Percentiles rank a stretch among this genome's conserved stretches.
Evolutionary conservation across 2,329 filamentous ascomycete species (phyloP).

Genomic region (Talaromyces sp.): DNA sequence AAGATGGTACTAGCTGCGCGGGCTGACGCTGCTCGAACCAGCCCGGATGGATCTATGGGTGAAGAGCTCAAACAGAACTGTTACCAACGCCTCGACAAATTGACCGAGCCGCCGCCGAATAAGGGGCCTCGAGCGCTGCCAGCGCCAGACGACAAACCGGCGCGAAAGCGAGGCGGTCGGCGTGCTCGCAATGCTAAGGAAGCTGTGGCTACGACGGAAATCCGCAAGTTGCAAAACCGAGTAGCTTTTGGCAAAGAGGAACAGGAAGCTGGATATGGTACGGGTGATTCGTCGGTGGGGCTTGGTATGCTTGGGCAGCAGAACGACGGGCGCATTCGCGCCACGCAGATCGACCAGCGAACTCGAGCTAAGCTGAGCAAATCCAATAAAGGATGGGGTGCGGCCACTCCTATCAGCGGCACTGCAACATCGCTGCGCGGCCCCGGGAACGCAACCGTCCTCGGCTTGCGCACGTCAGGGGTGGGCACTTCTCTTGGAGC

Average conservation of each 20-base stretch:
- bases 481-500: slow-evolving; percentile 67
- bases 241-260: slow-evolving; percentile 96
- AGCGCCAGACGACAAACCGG: slow-evolving; percentile 90
- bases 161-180: slow-evolving; percentile 84
- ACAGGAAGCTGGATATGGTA: slow-evolving; percentile 84
- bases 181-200: slow-evolving; percentile 93
- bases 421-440: slow-evolving; percentile 74
- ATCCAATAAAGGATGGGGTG: slow-evolving; percentile 94
- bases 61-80: slow-evolving; percentile 77
- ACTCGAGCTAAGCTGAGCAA: slow-evolving; percentile 90
- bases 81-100: slow-evolving; percentile 80
- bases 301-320: slow-evolving; percentile 91
- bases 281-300: slow-evolving; percentile 76
- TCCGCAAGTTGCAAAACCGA: slow-evolving; percentile 92
- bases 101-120: slow-evolving; percentile 86
- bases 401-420: slow-evolving; percentile 52
- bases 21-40: slow-evolving; percentile 78
- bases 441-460: slow-evolving; percentile 58
- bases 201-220: slow-evolving; percentile 91
- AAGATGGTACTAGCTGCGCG: slow-evolving; percentile 93
- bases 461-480: slow-evolving; percentile 76
- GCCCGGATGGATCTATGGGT: slow-evolving; percentile 74
- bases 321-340: slow-evolving; percentile 83
- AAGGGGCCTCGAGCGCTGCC: slow-evolving; percentile 82
- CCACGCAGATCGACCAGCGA: slow-evolving; percentile 83